Base-by-base conservation (phyloP, 2,329 filamentous ascomycete species). In the Chalaropsis ovoidea region DNA sequence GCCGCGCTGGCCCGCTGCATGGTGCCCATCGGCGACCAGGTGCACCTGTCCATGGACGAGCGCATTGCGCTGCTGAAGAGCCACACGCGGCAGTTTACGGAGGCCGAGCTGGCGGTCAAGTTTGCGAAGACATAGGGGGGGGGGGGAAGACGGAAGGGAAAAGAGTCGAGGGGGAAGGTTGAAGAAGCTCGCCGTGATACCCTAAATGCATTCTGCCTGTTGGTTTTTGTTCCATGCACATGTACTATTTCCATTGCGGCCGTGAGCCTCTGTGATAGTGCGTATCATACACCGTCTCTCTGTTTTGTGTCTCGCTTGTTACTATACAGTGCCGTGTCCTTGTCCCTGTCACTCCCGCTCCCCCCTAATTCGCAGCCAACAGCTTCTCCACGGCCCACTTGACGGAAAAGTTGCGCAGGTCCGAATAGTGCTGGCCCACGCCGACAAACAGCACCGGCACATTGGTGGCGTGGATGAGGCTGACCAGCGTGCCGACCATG, bases 401-500 rank as follows among this genome's bases (percentile, higher is more conserved):
- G 58, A 87, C 85, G n/a, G 82, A 86, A 70, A 87, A 83, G 73
- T 85, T 87, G 67, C 85, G 80, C 68, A 87, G 76, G 71, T 87
- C 85, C 49, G 82, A 86, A 72, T 87, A 87, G 71, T 87, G 84
- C 74, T 87, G 85, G 13, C 85, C 85, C 35, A 87, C 84, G 66
- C 83, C 94, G 70, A 99, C 82, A 73, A 99, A 99, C 11, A 97
- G 82, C 22, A 99, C 91, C 0, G 95, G 95, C 58, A 99, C 95
- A 35, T 93, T 90, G 2, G 95, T 99, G 2, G 94, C 93, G 77
- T 97, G 93, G 47, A 99, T 93, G 80, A 99, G 93, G 74, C 90
- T 96, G 69, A 99, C 94, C 69, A 99, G 79, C 2, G 93, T 96
- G 70, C 83, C 91, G 54, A 96, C 91, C 92, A 97, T 97, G 77